These are phyloP conservation scores for Beauveria asiatica DNA, from an alignment of 2,329 filamentous ascomycete species.

Conservation along the genomic window DNA sequence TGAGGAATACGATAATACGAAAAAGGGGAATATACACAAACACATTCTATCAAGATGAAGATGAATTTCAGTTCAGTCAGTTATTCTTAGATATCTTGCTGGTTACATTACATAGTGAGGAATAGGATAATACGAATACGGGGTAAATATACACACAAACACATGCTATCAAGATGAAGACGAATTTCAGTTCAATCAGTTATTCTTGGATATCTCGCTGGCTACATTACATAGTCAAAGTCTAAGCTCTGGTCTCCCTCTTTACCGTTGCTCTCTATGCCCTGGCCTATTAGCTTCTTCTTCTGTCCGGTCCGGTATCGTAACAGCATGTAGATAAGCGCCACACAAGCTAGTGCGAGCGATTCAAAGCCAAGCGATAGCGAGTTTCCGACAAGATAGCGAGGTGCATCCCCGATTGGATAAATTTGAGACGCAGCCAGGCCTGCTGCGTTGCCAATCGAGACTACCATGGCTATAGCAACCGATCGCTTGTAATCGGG, in stretches of 20 bases:
- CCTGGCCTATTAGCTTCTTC: slow-evolving; percentile 2
- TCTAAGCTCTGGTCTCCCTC: slow-evolving; percentile 8
- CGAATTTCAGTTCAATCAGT: too few species aligned
- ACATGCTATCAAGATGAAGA: too few species aligned
- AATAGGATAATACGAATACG: too few species aligned
- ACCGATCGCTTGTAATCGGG: slow-evolving; percentile 26
- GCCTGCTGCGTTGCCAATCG: slow-evolving; percentile 22
- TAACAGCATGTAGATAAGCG: slow-evolving; percentile 1
- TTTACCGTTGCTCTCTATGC: slow-evolving; percentile 5
- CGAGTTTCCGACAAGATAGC: slow-evolving; percentile 17
- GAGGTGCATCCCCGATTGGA: slow-evolving; percentile 21
- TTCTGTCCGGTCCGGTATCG: slow-evolving; percentile 6
- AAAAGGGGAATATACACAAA: too few species aligned
- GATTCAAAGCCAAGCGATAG: slow-evolving; percentile 4
- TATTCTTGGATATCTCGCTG: too few species aligned
- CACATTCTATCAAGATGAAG: too few species aligned
- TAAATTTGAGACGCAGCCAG: slow-evolving; percentile 26
- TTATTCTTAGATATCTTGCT: too few species aligned
- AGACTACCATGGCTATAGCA: slow-evolving; percentile 22
- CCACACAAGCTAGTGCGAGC: not conserved
- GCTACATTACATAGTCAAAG: slow-evolving; percentile 9
- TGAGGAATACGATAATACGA: too few species aligned
- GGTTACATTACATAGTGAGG: slow-evolving; percentile 5
- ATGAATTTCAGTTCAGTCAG: too few species aligned
- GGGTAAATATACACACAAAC: too few species aligned